A percentile compares a stretch with the other conserved stretches of the same genome.
Evolutionary conservation across 2,329 filamentous ascomycete species (phyloP).

Genomic region (Pyrenochaeta sp.): DNA sequence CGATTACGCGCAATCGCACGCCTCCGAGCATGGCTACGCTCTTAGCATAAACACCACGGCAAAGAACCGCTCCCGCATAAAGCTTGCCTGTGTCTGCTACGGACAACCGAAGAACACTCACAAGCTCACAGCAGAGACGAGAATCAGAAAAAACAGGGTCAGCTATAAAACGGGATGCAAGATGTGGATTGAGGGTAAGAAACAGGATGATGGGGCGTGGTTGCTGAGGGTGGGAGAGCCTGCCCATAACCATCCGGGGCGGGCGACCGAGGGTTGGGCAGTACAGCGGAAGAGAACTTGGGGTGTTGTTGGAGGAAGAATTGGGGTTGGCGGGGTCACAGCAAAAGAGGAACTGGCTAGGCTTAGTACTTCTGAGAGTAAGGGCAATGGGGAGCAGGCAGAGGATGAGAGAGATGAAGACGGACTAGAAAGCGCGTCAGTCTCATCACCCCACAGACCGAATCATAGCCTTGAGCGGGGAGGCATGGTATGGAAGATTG

Average conservation of each 20-base stretch:
- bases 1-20: conserved; percentile 43
- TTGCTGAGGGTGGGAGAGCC: conserved; percentile 38
- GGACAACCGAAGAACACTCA: conserved; percentile 48
- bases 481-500: conserved; percentile 44
- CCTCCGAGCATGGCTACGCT: conserved; percentile 45
- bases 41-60: conserved; percentile 48
- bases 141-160: conserved; percentile 43
- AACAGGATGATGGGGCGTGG: conserved; percentile 40
- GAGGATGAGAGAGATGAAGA: conserved; percentile 10
- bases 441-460: conserved; percentile 9
- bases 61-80: conserved; percentile 46
- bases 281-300: conserved; percentile 46
- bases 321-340: conserved; percentile 43
- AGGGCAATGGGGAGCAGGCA: conserved; percentile 5
- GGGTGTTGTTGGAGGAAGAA: conserved; percentile 39
- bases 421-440: neutral
- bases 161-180: conserved; percentile 47
- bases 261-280: conserved; percentile 40
- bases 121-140: conserved; percentile 46
- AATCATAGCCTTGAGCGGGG: conserved; percentile 39
- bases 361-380: conserved; percentile 3
- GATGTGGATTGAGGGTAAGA: conserved; percentile 49
- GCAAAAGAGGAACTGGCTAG: conserved; percentile 38
- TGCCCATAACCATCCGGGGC: conserved; percentile 42
- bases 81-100: conserved; percentile 48